Evolutionary conservation across 2,329 filamentous ascomycete genomes (phyloP), one percentile per base, ranked within the genome.

Genomic region (Pseudocercospora ulei): DNA sequence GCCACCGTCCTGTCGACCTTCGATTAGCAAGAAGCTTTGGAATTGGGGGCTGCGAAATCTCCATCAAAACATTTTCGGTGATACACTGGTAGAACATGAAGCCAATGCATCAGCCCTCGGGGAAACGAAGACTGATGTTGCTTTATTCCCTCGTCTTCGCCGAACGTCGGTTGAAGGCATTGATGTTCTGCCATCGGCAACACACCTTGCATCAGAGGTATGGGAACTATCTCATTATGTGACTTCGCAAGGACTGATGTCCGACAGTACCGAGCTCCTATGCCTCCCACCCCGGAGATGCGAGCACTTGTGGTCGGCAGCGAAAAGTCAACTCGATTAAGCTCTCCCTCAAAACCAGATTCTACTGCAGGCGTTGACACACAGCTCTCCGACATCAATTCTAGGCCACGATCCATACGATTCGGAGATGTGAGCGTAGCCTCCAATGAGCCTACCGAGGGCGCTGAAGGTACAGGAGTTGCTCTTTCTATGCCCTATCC

Each of bases 121-220:
- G 2, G 18, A 13, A 9, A 20, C 3, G 23, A 19, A 23, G 11
- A 17, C 30, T 12, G 17, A 20, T n/a, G 13, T 33, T 11, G 16
- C 9, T 33, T 12, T 18, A 9, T 18, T 17, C 9, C 14, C n/a
- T n/a, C 28, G 28, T 13, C 14, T n/a, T n/a, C 28, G 28, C 6
- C 13, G 28, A 17, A n/a, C 28, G 19, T 16, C 28, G 28, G 19
- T 30, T 19, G 28, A 18, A 11, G 16, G 28, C 6, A 30, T 33
- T 16, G 30, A 19, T 12, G 30, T 33, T 5, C 18, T 33, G 17
- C 18, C 30, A 22, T 8, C 30, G 14, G 30, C 30, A 33, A 11
- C 18, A 13, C 5, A 33, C 14, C 18, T 33, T 13, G 17, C 20
- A 5, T n/a, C 6, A 3, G 16, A 31, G 28, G 30, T 33, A 14